These are phyloP conservation scores for Hypoxylon sp. DNA, from an alignment of 2,329 filamentous ascomycete species.

Conservation along the genomic window DNA sequence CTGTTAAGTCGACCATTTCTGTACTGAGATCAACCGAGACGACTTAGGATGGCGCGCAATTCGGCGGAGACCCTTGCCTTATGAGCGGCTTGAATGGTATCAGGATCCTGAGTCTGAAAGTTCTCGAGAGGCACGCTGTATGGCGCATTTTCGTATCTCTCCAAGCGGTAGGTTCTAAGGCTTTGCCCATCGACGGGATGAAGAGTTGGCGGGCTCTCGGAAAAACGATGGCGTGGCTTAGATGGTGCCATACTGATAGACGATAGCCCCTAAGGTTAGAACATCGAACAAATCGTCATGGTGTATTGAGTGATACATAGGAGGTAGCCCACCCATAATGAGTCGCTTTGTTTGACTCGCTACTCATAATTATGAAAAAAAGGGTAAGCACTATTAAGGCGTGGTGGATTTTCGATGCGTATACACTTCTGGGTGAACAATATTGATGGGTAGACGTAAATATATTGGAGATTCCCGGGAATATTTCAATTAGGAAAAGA, in stretches of 20 bases:
- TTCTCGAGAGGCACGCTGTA: constrained; percentile 13
- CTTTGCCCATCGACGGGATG: constrained; percentile 12
- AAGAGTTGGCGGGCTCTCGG: constrained; percentile 2
- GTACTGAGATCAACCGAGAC: neutral
- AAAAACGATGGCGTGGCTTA: constrained; percentile 10
- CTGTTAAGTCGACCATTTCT: neutral
- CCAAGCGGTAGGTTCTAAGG: constrained; percentile 14
- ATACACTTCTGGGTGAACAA: too few relatives aligned
- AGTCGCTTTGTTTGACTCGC: constrained; percentile 13
- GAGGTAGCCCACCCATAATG: constrained; percentile 18
- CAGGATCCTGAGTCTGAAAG: neutral
- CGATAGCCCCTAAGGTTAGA: neutral
- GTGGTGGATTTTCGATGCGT: too few relatives aligned
- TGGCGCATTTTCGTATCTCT: constrained; percentile 1
- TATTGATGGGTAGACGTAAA: too few relatives aligned
- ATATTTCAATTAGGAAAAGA: too few relatives aligned
- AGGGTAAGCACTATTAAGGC: too few relatives aligned
- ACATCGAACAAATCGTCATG: neutral
- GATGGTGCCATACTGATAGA: constrained; percentile 4
- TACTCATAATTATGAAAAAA: too few relatives aligned
- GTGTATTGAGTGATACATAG: neutral
- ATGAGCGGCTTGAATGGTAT: neutral
- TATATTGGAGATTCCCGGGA: too few relatives aligned
- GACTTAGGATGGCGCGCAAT: constrained; percentile 10
- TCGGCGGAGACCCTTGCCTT: constrained; percentile 14